These are phyloP conservation scores for Meyerozyma athensensis DNA, from an alignment of 1,139 yeast genomes.

Conservation along the genomic window DNA sequence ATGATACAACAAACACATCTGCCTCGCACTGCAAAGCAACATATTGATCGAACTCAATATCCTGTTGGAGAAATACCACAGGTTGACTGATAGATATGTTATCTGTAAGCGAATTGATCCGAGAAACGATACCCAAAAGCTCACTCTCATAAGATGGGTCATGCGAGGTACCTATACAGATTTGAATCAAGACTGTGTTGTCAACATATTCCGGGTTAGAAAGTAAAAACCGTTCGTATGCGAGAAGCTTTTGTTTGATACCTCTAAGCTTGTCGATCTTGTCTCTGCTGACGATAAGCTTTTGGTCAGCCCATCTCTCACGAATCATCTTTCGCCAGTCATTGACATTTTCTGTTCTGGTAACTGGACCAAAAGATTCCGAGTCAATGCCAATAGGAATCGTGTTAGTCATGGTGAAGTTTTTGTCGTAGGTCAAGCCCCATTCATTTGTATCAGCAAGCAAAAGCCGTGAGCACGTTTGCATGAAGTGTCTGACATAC, in stretches of 20 bases:
- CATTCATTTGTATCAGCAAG: conserved; percentile 77
- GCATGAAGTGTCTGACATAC: conserved; percentile 88
- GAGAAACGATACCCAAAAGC: conserved; percentile 69
- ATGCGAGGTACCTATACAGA: conserved; percentile 58
- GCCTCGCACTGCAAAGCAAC: conserved; percentile 84
- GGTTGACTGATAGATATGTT: conserved; percentile 80
- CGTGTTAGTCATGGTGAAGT: conserved; percentile 60
- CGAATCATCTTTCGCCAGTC: conserved; percentile 71
- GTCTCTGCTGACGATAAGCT: conserved; percentile 80
- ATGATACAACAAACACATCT: conserved; percentile 78
- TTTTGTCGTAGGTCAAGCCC: conserved; percentile 68
- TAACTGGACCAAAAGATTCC: conserved; percentile 44
- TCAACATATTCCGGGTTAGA: conserved; percentile 68
- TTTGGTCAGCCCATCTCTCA: conserved; percentile 71
- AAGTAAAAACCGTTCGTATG: conserved; percentile 74
- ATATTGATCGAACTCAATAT: conserved; percentile 84
- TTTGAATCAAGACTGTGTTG: conserved; percentile 73
- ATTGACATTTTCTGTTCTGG: conserved; percentile 47
- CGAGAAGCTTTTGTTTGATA: conserved; percentile 77
- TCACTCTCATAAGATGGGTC: conserved; percentile 65
- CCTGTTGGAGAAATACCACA: conserved; percentile 82
- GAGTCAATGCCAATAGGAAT: conserved; percentile 90
- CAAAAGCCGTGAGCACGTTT: conserved; percentile 79
- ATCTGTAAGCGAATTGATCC: conserved; percentile 74
- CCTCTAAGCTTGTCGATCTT: conserved; percentile 87